Evolutionary conservation across 768 basidiomycete species (phyloP).

Genomic region (Boletus fagicola): DNA sequence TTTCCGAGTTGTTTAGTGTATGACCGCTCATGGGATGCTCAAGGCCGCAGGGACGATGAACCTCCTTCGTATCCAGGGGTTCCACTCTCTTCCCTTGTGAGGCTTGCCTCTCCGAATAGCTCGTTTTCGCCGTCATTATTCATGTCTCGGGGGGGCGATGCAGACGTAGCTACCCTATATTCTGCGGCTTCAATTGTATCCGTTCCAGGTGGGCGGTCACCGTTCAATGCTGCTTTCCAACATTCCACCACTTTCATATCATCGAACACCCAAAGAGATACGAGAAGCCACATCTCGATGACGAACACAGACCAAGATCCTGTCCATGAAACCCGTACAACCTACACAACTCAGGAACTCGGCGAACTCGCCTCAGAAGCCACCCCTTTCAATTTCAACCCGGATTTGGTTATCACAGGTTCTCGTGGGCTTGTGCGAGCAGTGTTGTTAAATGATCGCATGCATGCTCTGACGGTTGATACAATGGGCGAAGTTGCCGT

Average conservation of each 20-base stretch:
- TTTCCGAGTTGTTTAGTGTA: neutral
- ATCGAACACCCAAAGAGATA: slow-evolving; percentile 26
- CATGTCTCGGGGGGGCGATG: slow-evolving; percentile 49
- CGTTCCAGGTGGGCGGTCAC: slow-evolving; percentile 47
- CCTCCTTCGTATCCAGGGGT: slow-evolving; percentile 52
- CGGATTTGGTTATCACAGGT: slow-evolving; percentile 74
- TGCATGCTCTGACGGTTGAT: slow-evolving; percentile 89
- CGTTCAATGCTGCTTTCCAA: slow-evolving; percentile 37
- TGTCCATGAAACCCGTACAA: slow-evolving; percentile 41
- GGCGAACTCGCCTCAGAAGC: slow-evolving; percentile 86
- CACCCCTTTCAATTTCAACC: slow-evolving; percentile 46
- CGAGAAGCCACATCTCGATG: slow-evolving; percentile 19
- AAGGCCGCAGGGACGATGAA: slow-evolving; percentile 24
- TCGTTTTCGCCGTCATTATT: slow-evolving; percentile 45
- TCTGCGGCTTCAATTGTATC: slow-evolving; percentile 82
- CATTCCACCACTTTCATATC: slow-evolving; percentile 27
- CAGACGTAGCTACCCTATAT: slow-evolving; percentile 82
- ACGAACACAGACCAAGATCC: slow-evolving; percentile 30
- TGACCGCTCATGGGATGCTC: slow-evolving; percentile 11
- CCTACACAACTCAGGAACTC: slow-evolving; percentile 58
- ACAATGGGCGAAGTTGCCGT: slow-evolving; percentile 85
- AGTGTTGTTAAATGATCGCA: slow-evolving; percentile 79
- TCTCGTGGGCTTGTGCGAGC: slow-evolving; percentile 81
- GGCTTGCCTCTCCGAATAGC: slow-evolving; percentile 66
- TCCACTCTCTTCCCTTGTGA: slow-evolving; percentile 68